A percentile compares a stretch with the other conserved stretches of the same genome.
phyloP scores from a whole-genome alignment of 129 eudicot genomes.

The Chrysanthemum makinoi region DNA sequence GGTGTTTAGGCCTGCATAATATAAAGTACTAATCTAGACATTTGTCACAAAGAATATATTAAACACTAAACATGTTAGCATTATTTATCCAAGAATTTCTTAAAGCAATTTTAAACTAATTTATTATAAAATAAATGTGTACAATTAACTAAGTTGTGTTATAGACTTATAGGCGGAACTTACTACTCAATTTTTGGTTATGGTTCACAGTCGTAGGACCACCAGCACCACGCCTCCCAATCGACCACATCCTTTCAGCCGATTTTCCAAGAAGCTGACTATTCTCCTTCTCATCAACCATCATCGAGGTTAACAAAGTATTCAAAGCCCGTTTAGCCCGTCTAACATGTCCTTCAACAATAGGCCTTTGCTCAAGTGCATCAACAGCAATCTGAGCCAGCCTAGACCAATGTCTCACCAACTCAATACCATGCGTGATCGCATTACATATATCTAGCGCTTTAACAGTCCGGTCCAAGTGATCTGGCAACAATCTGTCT shows the following conservation, averaged over 20 bases:
- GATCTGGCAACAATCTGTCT: constrained; percentile 68
- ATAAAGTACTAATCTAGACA: too few relatives aligned
- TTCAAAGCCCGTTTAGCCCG: constrained; percentile 65
- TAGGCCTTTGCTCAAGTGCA: constrained; percentile 59
- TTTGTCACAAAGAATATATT: too few relatives aligned
- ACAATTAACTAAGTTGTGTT: not conserved
- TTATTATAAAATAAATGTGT: not conserved
- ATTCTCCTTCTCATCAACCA: constrained; percentile 48
- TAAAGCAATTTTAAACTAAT: too few relatives aligned
- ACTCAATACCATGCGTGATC: constrained; percentile 60
- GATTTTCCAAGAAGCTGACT: constrained; percentile 14
- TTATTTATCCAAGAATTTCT: too few relatives aligned
- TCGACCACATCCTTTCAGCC: constrained; percentile 41
- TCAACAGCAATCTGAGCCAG: constrained; percentile 61
- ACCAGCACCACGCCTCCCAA: constrained; percentile 29
- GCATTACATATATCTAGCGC: constrained; percentile 89
- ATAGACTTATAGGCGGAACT: not conserved
- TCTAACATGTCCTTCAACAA: constrained; percentile 77
- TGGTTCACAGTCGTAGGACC: constrained; percentile 23
- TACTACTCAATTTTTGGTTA: constrained; percentile 32
- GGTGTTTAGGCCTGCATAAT: too few relatives aligned
- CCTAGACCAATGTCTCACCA: constrained; percentile 59
- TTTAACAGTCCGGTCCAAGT: constrained; percentile 70
- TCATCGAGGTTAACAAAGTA: constrained; percentile 56
- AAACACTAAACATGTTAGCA: too few relatives aligned